Evolutionary conservation across 345 rosid species (phyloP), one percentile per base, ranked within the genome.

Genomic region (Gossypium anomalum): DNA sequence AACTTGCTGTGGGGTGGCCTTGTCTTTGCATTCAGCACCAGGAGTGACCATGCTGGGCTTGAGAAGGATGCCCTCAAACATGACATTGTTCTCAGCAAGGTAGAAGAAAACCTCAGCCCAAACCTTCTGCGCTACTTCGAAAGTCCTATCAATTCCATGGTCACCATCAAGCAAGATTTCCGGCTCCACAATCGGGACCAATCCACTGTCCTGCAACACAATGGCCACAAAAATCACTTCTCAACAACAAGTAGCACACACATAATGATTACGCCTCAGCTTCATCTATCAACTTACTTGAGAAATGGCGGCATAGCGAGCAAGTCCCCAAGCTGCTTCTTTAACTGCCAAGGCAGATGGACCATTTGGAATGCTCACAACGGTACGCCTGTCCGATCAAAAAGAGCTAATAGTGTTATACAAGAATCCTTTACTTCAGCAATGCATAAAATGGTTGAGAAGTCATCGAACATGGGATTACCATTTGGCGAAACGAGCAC

Each of bases 31-130:
- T 83, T 91, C 99, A 44, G 97, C 99, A 13, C 99, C 99, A 16
- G 99, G 99, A 62, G 98, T 95, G 49, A 95, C 99, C 99, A 95
- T 95, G 87, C 98, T 95, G 9, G 99, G 99, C 84, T 95, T 95
- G 71, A 95, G 83, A 75, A 95, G 98, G 82, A 95, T 95, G 47
- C 99, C 98, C 82, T 95, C 99, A 75, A 91, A 93, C 94, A 89
- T 12, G 38, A 91, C 99, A 82, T 93, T 95, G 91, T 95, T 93
- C 86, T 93, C 92, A 12, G 99, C 96, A 48, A 95, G 80, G 91
- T 93, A 95, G 83, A 79, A 95, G 94, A 95, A 95, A 75, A 95
- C 99, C 81, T 95, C 98, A 45, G 99, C 93, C 99, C 99, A 95
- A 51, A 95, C 99, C 83, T 88, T 85, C 85, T 74, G 83, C 0